These are phyloP conservation scores for Nannochloropsis oceanica DNA, from an alignment of 108 stramenopile genomes.

Conservation along the genomic window DNA sequence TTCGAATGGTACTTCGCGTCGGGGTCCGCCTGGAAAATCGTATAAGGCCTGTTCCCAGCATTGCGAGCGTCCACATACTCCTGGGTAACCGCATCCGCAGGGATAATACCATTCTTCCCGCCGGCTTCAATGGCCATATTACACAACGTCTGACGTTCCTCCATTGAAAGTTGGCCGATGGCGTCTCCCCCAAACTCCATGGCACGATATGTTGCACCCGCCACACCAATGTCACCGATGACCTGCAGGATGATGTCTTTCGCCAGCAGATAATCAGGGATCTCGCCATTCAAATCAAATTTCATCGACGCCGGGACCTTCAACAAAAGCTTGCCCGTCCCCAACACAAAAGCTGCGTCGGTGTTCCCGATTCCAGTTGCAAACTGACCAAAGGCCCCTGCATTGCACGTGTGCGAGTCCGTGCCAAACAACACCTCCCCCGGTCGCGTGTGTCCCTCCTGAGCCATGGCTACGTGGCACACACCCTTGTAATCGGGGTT, in stretches of 20 bases:
- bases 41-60: slow-evolving; percentile 14
- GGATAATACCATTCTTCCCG: slow-evolving; percentile 22
- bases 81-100: slow-evolving; percentile 11
- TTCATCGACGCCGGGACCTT: slow-evolving; percentile 27
- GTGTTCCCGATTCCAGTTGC: slow-evolving; percentile 29
- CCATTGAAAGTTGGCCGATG: slow-evolving; percentile 21
- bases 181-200: slow-evolving; percentile 17
- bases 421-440: slow-evolving; percentile 30
- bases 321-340: slow-evolving; percentile 29
- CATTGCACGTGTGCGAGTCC: slow-evolving; percentile 30
- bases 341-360: slow-evolving; percentile 25
- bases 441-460: slow-evolving; percentile 24
- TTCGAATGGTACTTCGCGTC: slow-evolving; percentile 14
- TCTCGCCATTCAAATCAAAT: slow-evolving; percentile 18
- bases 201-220: slow-evolving; percentile 17
- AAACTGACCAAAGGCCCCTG: slow-evolving; percentile 28
- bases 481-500: slow-evolving; percentile 32
- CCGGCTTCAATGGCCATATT: slow-evolving; percentile 29
- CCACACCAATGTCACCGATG: slow-evolving; percentile 29
- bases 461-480: slow-evolving; percentile 26
- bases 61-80: slow-evolving; percentile 15
- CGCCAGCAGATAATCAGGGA: slow-evolving; percentile 20
- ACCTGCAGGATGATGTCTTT: slow-evolving; percentile 29
- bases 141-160: slow-evolving; percentile 25
- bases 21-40: slow-evolving; percentile 12